Base-by-base conservation (phyloP, 805 yeast genomes). In the Kluyveromyces aestuarii region DNA sequence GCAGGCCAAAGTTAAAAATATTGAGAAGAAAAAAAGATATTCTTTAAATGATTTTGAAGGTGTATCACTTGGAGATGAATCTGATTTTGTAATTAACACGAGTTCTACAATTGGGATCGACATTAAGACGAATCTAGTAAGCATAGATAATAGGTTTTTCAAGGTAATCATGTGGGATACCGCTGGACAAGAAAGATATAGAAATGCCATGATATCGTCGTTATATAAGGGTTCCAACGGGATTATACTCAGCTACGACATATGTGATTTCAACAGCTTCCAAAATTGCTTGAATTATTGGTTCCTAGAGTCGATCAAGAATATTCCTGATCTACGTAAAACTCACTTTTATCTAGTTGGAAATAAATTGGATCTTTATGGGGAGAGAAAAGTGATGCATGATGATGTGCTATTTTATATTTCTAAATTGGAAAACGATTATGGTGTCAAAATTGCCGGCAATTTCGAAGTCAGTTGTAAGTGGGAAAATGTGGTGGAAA, bases 151-250 rank as follows among this genome's bases (percentile, higher is more conserved):
- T 21, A 59, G 71, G 41, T 62, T 62, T 42, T 73, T 72, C 60
- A 73, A 73, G 53, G 67, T 73, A 13, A 70, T 69, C 8, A 55
- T 74, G 47, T 74, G 78, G 77, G 78, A 73, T 53, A 73, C 78
- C 13, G 79, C 79, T 3, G 79, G 79, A 3, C 77, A 74, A 58
- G 77, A 74, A 54, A 61, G 77, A 45, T 74, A 71, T 50, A 62
- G 74, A 51, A 72, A 74, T 42, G 72, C 73, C 6, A 60, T 65
- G 58, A 69, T 72, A 38, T 75, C 77, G 8, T 64, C 72, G 2
- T 48, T 74, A 27, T 74, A 73, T 55, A 69, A 72, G 56, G 73
- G 72, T n/a, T 70, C 77, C 8, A 69, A 74, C 47, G 78, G 77
- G 4, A 64, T 74, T 10, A 54, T 74, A 13, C 50, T 74, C 21